These are phyloP conservation scores for Picocystis salinarum DNA, from an alignment of 139 green algal genomes.

Conservation along the genomic window DNA sequence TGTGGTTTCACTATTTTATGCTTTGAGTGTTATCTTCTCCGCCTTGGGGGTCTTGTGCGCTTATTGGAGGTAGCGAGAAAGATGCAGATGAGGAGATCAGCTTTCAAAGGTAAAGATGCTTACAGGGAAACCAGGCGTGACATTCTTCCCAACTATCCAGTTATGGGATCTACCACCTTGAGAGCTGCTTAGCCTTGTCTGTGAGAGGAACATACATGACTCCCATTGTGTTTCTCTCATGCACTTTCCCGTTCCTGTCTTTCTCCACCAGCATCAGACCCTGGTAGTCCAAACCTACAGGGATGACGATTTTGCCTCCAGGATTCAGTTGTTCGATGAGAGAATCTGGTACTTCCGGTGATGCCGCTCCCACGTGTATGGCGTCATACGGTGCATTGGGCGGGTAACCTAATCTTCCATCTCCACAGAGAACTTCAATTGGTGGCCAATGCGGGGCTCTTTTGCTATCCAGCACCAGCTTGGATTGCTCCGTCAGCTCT, in stretches of 20 bases:
- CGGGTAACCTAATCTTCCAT: not conserved
- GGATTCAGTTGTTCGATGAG: conserved; percentile 39
- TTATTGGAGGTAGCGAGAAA: too few species aligned
- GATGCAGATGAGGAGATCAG: too few species aligned
- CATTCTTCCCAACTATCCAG: not conserved
- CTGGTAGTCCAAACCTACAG: conserved; percentile 30
- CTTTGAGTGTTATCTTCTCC: too few species aligned
- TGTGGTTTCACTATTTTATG: too few species aligned
- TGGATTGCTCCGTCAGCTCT: conserved; percentile 1
- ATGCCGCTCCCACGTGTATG: conserved; percentile 87
- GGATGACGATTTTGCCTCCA: conserved; percentile 54
- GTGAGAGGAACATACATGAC: conserved; percentile 46
- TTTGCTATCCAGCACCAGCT: too few species aligned
- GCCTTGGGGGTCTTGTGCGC: too few species aligned
- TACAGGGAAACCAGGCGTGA: too few species aligned
- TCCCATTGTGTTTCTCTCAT: conserved; percentile 20
- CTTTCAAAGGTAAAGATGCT: too few species aligned
- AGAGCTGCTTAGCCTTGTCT: conserved; percentile 6
- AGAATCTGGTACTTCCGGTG: conserved; percentile 36
- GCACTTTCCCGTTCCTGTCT: conserved; percentile 13
- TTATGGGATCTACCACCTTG: not conserved
- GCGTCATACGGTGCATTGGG: conserved; percentile 60
- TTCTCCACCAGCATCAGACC: conserved; percentile 37
- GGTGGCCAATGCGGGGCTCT: not conserved
- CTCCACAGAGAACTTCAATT: not conserved